Evolutionary conservation across 345 rosid genomes (phyloP), one percentile per base, ranked within the genome.

Genomic region (Cardamine resedifolia): DNA sequence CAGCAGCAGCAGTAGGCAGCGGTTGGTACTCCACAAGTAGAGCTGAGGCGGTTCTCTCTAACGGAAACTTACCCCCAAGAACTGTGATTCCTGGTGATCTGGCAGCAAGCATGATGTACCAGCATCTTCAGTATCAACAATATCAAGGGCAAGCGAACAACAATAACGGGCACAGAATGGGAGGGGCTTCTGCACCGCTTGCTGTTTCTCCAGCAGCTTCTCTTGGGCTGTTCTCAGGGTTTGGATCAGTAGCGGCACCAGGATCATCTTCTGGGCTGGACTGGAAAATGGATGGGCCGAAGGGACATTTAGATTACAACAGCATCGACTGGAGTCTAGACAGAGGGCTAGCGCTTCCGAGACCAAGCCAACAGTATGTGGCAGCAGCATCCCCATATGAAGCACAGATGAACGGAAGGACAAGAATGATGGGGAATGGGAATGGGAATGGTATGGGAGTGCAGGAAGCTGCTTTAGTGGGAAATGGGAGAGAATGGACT

Each of bases 321-420:
- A 84, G 74, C 56, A 79, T 93, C 10, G 98, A 93, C 83, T 93
- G 98, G 98, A 84, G 91, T 74, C 75, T 92, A 82, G 83, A 88
- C 71, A 83, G 81, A 57, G 85, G 88, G 24, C 26, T 74, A 64
- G 34, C 88, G 27, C 79, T 68, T 55, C 84, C 89, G 12, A 84
- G 81, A 60, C 70, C 81, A 4, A 61, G 69, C 26, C 86, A 83
- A 56, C 83, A 83, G 70, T 85, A 83, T 19, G 33, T 41, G 75
- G 19, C 74, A 4, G 87, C 84, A 34, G 65, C 84, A 39, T 62
- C 82, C 4, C 7, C 62, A 3, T 83, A 77, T 55, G 87, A 85
- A 79, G 67, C 86, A 26, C 80, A 76, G n/a, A 60, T 65, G 44
- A 75, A 83, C 41, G 81, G 79, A 33, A 78, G 82, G 60, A 77